Conservation (phyloP, 441 rosid species). For the Gossypium schwendimanii region DNA sequence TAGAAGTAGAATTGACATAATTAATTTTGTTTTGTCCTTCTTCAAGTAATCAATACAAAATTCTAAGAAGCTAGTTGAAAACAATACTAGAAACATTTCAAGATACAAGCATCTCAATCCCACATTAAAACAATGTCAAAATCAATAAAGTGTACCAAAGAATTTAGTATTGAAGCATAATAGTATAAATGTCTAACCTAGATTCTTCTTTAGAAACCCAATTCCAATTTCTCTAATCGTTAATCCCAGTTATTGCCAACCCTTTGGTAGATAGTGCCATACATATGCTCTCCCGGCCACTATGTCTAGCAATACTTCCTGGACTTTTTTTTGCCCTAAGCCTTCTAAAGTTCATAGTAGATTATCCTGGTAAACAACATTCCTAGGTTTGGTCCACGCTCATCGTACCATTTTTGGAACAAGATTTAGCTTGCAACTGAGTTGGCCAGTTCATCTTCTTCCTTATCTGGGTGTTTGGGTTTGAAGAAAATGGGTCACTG, state of each 20-base stretch:
- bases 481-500: no score
- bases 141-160: background rate
- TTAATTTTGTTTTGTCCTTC: background rate
- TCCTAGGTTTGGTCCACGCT: no score
- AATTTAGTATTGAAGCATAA: background rate
- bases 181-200: slow-evolving; percentile 35
- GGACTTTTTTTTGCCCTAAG: no score
- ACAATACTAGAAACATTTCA: background rate
- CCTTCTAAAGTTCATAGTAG: no score
- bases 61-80: background rate
- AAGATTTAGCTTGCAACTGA: no score
- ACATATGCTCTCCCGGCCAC: slow-evolving; percentile 68
- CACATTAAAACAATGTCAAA: background rate
- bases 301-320: slow-evolving; percentile 87
- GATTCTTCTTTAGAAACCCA: slow-evolving; percentile 89
- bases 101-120: background rate
- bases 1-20: background rate
- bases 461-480: no score
- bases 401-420: no score
- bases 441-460: no score
- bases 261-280: slow-evolving; percentile 78
- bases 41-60: background rate
- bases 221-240: slow-evolving; percentile 87
- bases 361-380: no score
- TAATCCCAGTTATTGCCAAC: slow-evolving; percentile 81